Conservation (phyloP, 1,284 basidiomycete genomes). For the Coriolopsis trogii region DNA sequence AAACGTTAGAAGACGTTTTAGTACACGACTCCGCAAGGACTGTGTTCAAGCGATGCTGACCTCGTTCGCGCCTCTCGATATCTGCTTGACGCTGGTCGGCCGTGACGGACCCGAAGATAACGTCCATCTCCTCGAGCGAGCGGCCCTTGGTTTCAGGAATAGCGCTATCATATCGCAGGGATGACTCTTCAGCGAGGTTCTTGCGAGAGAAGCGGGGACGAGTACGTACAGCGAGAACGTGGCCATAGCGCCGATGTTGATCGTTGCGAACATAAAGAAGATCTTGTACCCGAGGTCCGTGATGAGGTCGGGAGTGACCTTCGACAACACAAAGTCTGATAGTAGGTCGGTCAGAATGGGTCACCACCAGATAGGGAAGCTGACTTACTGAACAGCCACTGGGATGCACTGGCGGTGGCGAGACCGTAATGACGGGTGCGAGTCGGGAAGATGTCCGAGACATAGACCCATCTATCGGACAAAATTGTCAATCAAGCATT, state of each 20-base stretch:
- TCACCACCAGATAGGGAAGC: neutral
- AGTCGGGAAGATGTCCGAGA: conserved; percentile 83
- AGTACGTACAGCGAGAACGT: conserved; percentile 34
- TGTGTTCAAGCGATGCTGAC: conserved; percentile 24
- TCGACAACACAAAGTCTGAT: conserved; percentile 71
- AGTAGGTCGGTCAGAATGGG: neutral
- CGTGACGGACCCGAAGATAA: conserved; percentile 73
- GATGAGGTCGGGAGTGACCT: conserved; percentile 69
- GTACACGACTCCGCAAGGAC: neutral
- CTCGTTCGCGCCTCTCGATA: conserved; percentile 50
- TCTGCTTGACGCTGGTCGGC: conserved; percentile 58
- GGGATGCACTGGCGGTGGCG: conserved; percentile 67
- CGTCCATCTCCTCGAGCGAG: conserved; percentile 79
- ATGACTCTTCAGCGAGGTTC: conserved; percentile 1
- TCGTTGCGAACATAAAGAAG: conserved; percentile 69
- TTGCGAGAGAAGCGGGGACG: conserved; percentile 10
- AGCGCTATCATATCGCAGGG: conserved; percentile 39
- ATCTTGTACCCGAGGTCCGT: conserved; percentile 64
- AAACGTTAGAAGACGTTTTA: neutral
- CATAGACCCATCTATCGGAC: conserved; percentile 60
- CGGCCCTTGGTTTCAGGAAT: conserved; percentile 79
- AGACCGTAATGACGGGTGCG: conserved; percentile 79
- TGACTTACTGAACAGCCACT: conserved; percentile 77
- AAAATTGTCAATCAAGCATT: neutral
- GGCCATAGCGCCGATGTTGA: conserved; percentile 50